Base-by-base conservation (phyloP, 2,329 filamentous ascomycete species). In the Alternaria tenuissima region DNA sequence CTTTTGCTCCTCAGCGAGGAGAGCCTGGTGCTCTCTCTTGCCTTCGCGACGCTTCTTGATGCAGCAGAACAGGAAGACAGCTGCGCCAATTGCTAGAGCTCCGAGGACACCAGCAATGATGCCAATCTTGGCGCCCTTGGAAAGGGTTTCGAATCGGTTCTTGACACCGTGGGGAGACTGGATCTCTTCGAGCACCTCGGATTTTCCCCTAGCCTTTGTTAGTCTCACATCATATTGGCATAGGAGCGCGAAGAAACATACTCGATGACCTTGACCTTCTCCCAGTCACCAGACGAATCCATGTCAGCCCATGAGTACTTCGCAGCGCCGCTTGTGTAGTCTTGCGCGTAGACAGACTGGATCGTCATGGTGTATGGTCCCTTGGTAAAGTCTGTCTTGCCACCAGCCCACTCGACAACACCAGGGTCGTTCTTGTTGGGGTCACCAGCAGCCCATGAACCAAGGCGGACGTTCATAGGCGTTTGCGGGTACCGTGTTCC, bases 301-400 rank as follows among this genome's bases (percentile, higher is more conserved):
- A 66, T 70, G 61, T 63, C 48, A 26, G 82, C 82, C 69, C 87
- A 93, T 46, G 84, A 78, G 74, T 93, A 94, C 68, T 87, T 85
- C 67, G 87, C 87, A 47, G 80, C 83, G 1, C 88, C 83, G 1
- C 88, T 87, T 51, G 82, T 85, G 71, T 85, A 86, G 79, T 86
- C 87, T 63, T 79, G 71, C 54, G 85, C 82, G 30, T 82, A 81
- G 34, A 87, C 79, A 30, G 83, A 87, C 82, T 91, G 86, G 65
- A 94, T 85, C 61, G 86, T 88, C 91, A 94, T 94, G 69, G 84
- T 88, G 81, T 87, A 94, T 0, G 91, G 91, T 0, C 82, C 89
- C 26, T 86, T 72, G 51, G 76, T 74, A 76, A 89, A 94, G 75
- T 93, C 84, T 42, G 90, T 92, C 53, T 82, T 80, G 61, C 90